Evolutionary conservation across 805 yeast genomes (phyloP), one percentile per base, ranked within the genome.

Genomic region (Saccharomycopsis sp.): DNA sequence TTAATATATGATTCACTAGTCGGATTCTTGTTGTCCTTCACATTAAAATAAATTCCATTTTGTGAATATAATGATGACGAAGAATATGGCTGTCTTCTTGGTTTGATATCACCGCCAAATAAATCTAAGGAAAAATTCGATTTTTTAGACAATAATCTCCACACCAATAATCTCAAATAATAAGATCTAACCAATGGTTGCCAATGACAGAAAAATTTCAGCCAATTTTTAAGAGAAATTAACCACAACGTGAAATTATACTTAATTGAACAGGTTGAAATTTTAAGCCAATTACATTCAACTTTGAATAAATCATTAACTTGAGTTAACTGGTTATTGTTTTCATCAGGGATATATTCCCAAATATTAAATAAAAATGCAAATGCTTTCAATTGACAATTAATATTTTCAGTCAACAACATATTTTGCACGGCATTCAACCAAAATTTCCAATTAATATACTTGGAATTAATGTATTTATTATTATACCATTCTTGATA

Each of bases 381-480:
- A 31, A 86, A 58, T 11, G 78, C 76, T 48, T 84, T 74, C 17
- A 82, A 64, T 50, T 83, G 77, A 19, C 74, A 71, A 51, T 76
- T 79, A 52, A 77, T 68, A 58, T 75, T 84, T 37, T 75, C 77
- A 5, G 86, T 75, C 5, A 65, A 56, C n/a, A 85, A 59, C 79
- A 85, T 73, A 45, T 75, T 65, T 47, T 73, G 62, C 11, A 68
- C 60, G 13, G 83, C 79, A 43, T 70, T 66, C 4, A 81, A 59
- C 95, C 95, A 86, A 56, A 87, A 85, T 41, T 67, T 64, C 93
- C 95, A 86, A 62, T 82, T 75, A 20, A 85, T 61, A 6, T 43
- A 41, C 7, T 50, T 37, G 14, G 40, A 29, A 32, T 41, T 45
- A 9, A 20, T 6, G 35, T 20, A 17, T 8, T 6, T 14, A 8